These are phyloP conservation scores for Kodamaea laetipori DNA, from an alignment of 805 yeast genomes.

Conservation along the genomic window DNA sequence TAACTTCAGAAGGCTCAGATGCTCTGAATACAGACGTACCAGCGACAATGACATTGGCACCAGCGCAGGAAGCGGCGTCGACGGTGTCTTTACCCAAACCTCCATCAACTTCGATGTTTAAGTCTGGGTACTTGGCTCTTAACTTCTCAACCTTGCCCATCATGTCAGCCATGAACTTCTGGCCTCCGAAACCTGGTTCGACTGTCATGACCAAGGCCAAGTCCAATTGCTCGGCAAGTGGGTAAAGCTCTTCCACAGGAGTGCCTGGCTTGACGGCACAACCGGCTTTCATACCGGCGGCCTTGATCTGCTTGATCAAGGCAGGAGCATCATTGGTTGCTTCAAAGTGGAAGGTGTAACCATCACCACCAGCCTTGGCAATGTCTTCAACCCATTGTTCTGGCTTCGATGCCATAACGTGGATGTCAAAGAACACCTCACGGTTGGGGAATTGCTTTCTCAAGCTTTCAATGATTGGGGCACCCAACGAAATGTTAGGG, in stretches of 20 bases:
- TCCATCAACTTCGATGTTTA: constrained; percentile 95
- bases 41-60: constrained; percentile 97
- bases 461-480: constrained; percentile 79
- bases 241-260: constrained; percentile 76
- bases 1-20: constrained; percentile 73
- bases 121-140: constrained; percentile 69
- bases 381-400: constrained; percentile 92
- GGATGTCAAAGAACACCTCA: constrained; percentile 80
- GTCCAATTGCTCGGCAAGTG: constrained; percentile 75
- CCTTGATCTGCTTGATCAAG: constrained; percentile 73
- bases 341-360: constrained; percentile 94
- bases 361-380: constrained; percentile 93
- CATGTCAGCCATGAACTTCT: constrained; percentile 91
- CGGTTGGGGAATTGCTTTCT: constrained; percentile 76
- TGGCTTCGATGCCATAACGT: constrained; percentile 95
- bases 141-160: constrained; percentile 89
- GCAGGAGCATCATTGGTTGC: constrained; percentile 78
- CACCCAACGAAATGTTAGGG: constrained; percentile 93
- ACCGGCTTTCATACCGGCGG: constrained; percentile 87
- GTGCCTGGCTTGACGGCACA: constrained; percentile 95
- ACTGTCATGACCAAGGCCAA: constrained; percentile 98
- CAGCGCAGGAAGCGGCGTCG: constrained; percentile 88
- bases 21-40: constrained; percentile 94
- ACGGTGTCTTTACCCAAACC: constrained; percentile 88
- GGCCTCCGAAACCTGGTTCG: constrained; percentile 99